Conservation (phyloP, 2,329 filamentous ascomycete genomes). For the Epichloe glyceriae region DNA sequence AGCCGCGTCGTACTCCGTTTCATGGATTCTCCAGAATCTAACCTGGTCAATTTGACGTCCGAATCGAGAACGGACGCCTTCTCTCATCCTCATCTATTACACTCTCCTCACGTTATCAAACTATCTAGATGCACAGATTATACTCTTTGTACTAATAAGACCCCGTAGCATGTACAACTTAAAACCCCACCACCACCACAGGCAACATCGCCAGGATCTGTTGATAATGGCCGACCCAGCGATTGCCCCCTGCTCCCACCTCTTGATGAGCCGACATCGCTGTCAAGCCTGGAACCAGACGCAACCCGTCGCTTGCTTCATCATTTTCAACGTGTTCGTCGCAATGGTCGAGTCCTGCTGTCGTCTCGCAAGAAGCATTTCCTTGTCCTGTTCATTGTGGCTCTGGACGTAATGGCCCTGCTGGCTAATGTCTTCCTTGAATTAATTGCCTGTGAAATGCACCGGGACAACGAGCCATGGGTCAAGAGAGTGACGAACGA, state of each 20-base stretch:
- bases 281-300: not conserved
- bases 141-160: not conserved
- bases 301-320: constrained; percentile 1
- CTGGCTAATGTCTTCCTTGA: constrained; percentile 35
- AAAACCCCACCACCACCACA: not conserved
- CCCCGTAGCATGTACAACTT: not conserved
- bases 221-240: not conserved
- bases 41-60: not conserved
- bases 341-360: constrained; percentile 11
- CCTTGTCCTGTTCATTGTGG: constrained; percentile 28
- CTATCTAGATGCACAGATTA: not conserved
- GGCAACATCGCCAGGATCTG: not conserved
- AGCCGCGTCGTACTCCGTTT: not conserved
- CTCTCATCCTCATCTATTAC: not conserved
- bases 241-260: constrained; percentile 2
- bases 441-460: constrained; percentile 34
- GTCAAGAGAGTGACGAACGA: constrained; percentile 22
- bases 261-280: not conserved
- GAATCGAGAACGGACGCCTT: not conserved
- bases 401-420: constrained; percentile 32
- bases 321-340: constrained; percentile 3
- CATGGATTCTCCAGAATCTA: not conserved
- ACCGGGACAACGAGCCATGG: constrained; percentile 27
- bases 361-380: constrained; percentile 31
- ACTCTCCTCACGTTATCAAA: not conserved